Percentiles rank a stretch among this genome's conserved stretches.
Conservation (phyloP, 495 filamentous ascomycete genomes). For the Cryomyces minteri region DNA sequence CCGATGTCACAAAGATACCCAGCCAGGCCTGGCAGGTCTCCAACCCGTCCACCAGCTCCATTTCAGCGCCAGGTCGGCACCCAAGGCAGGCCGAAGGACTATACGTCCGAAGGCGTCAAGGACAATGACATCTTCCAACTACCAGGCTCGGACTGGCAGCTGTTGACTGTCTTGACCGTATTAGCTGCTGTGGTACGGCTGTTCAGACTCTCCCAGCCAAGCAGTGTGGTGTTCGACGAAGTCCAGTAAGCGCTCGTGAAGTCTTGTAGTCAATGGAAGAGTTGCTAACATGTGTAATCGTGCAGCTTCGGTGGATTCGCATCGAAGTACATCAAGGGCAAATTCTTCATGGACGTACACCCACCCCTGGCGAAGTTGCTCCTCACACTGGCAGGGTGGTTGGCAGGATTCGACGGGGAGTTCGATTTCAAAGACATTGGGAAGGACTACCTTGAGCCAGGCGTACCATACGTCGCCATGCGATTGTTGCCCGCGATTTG, state of each 20-base stretch:
- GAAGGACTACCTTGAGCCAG: constrained; percentile 89
- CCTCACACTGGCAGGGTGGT: constrained; percentile 84
- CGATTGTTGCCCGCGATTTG: constrained; percentile 77
- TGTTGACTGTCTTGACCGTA: constrained; percentile 52
- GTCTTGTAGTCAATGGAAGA: neutral
- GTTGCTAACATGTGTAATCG: neutral
- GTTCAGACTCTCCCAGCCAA: constrained; percentile 91
- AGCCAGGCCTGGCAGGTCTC: too few species aligned
- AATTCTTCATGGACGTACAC: constrained; percentile 99
- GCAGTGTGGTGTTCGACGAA: constrained; percentile 96
- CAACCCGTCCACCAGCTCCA: neutral
- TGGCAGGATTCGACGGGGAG: constrained; percentile 84
- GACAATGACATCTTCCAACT: constrained; percentile 52
- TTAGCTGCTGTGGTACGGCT: constrained; percentile 65
- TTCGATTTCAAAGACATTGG: constrained; percentile 99
- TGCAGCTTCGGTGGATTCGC: constrained; percentile 89
- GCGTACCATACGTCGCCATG: constrained; percentile 96
- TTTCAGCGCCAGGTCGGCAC: neutral
- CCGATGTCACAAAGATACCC: too few species aligned
- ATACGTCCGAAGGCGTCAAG: constrained; percentile 40
- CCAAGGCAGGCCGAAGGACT: constrained; percentile 23
- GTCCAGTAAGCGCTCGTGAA: constrained; percentile 54
- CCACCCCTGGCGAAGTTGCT: constrained; percentile 94
- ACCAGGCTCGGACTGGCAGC: constrained; percentile 61
- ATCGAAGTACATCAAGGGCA: constrained; percentile 95